phyloP scores from a whole-genome alignment of 208 protist genomes.

The Trypanosoma lewisi region DNA sequence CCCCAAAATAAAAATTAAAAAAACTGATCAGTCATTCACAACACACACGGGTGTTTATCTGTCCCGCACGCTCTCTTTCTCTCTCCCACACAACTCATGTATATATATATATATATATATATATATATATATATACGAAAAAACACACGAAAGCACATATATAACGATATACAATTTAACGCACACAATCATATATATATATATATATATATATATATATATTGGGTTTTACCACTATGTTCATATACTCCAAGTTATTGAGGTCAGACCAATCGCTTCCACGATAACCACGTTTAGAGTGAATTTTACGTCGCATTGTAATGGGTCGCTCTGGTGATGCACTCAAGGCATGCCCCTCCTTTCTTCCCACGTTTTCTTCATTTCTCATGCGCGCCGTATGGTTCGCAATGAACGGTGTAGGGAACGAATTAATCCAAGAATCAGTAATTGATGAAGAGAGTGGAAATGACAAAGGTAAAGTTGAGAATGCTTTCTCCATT shows the following conservation, averaged over 20 bases:
- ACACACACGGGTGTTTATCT: too few relatives aligned
- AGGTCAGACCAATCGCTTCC: slow-evolving; percentile 23
- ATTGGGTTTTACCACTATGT: too few relatives aligned
- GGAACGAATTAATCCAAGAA: background rate
- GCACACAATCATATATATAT: background rate
- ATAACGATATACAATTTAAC: background rate
- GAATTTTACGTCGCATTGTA: slow-evolving; percentile 15
- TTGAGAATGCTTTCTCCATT: background rate
- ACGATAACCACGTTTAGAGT: slow-evolving; percentile 12
- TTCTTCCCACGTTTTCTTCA: background rate
- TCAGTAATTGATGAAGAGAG: background rate
- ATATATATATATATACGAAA: background rate
- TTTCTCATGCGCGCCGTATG: background rate
- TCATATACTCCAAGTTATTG: background rate
- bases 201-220: background rate
- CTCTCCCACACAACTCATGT: too few relatives aligned
- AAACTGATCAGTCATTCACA: background rate
- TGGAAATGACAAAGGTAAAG: background rate
- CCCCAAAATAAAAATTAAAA: slow-evolving; percentile 3
- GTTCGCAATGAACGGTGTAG: too few relatives aligned
- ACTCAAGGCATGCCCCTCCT: background rate
- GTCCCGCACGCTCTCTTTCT: too few relatives aligned
- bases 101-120: too few relatives aligned
- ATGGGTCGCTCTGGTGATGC: background rate
- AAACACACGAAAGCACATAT: background rate